Conservation (phyloP, 805 yeast genomes). For the Monosporozyma aquatica region DNA sequence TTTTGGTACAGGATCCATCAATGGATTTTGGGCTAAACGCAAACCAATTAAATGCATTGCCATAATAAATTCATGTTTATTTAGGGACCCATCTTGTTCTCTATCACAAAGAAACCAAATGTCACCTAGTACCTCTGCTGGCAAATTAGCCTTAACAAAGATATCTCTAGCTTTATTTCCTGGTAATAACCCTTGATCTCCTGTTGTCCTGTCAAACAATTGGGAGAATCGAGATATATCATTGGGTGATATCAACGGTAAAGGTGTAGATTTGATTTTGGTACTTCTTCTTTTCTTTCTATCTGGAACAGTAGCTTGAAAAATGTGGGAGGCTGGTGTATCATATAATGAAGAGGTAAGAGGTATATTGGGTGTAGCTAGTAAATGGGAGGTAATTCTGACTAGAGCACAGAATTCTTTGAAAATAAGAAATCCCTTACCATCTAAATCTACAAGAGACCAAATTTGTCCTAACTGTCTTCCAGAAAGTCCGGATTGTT, state of each 20-base stretch:
- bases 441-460: slow-evolving; percentile 79
- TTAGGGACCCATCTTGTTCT: slow-evolving; percentile 59
- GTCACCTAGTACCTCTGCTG: slow-evolving; percentile 66
- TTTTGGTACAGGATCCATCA: slow-evolving; percentile 49
- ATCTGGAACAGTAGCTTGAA: neutral
- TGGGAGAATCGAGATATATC: slow-evolving; percentile 58
- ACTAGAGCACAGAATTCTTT: slow-evolving; percentile 76
- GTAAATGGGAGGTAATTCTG: slow-evolving; percentile 82
- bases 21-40: slow-evolving; percentile 50
- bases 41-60: slow-evolving; percentile 91
- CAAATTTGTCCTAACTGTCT: slow-evolving; percentile 77
- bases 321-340: slow-evolving; percentile 13
- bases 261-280: slow-evolving; percentile 11
- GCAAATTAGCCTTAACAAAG: slow-evolving; percentile 79
- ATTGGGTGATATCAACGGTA: slow-evolving; percentile 43
- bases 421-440: slow-evolving; percentile 73
- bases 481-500: slow-evolving; percentile 75
- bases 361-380: slow-evolving; percentile 44
- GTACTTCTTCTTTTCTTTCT: neutral
- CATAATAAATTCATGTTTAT: slow-evolving; percentile 66
- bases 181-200: slow-evolving; percentile 32
- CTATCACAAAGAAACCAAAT: slow-evolving; percentile 86
- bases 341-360: slow-evolving; percentile 36
- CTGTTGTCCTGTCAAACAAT: slow-evolving; percentile 56
- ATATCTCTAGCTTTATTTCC: slow-evolving; percentile 78